Base-by-base conservation (phyloP, 805 yeast species). In the Myxozyma sirexii region DNA sequence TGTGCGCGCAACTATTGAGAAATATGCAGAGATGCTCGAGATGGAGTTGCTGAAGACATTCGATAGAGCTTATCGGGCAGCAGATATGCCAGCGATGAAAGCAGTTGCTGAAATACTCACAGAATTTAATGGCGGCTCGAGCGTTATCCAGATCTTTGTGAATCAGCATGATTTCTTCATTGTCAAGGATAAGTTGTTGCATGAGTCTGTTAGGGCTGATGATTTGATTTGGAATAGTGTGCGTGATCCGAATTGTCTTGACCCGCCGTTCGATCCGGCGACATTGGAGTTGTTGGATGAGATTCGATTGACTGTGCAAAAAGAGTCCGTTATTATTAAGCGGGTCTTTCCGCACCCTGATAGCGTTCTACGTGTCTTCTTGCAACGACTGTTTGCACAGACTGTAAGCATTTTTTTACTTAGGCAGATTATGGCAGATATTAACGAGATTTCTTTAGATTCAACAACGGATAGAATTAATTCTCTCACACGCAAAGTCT, bases 71-170 rank as follows among this genome's bases (percentile, higher is more conserved):
- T 88, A 88, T 66, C 82, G 84, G 58, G 82, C 81, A 26, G 85
- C 84, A 61, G 86, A 90, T 66, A 81, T 84, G 66, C 77, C 78
- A n/a, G 82, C 82, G 55, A 85, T 94, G 87, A 84, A 82, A 68
- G 56, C 60, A 15, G 55, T 74, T 26, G 90, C 97, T 0, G 83
- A 83, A 52, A 82, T 91, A 17, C 77, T 92, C 51, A 82, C 84
- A 54, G 88, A 85, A 62, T 93, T 85, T 76, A 92, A 93, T 70
- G 93, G 90, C 19, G 97, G 97, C 12, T 79, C 82, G 10, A 85
- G 87, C 59, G 93, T 92, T 7, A 87, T 90, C 7, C 90, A 86
- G 70, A 84, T 86, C 50, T 93, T 89, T 74, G 88, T 92, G 43
- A 84, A 84, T 70, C 90, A 88, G 70, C 90, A 88, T 70, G 87